phyloP scores from a whole-genome alignment of 345 rosid genomes.

The Draba incana region DNA sequence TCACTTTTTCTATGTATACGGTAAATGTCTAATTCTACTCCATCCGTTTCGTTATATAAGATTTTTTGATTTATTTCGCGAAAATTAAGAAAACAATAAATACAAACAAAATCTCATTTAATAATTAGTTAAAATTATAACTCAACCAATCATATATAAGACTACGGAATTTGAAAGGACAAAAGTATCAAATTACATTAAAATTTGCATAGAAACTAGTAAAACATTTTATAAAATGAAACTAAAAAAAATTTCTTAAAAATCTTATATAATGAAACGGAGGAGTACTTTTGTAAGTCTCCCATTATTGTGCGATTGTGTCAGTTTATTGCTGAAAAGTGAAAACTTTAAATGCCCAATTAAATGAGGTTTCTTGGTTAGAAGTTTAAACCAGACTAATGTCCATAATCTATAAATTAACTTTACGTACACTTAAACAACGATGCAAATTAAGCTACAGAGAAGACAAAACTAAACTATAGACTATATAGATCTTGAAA shows the following conservation, averaged over 20 bases:
- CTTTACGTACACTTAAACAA: conserved; percentile 42
- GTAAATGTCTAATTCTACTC: background rate
- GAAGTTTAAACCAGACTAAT: conserved; percentile 11
- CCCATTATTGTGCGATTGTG: conserved; percentile 8
- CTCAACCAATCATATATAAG: too few species aligned
- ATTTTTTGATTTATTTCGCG: too few species aligned
- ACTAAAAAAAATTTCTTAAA: too few species aligned
- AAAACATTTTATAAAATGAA: too few species aligned
- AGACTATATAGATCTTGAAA: conserved; percentile 11
- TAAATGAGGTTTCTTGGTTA: conserved; percentile 40
- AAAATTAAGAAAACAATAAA: too few species aligned
- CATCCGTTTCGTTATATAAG: too few species aligned
- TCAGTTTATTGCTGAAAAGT: conserved; percentile 23
- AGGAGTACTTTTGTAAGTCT: conserved; percentile 24
- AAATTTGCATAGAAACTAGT: too few species aligned
- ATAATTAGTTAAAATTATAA: too few species aligned
- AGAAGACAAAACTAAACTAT: background rate
- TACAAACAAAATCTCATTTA: too few species aligned
- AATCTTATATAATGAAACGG: too few species aligned
- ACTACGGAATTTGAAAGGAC: too few species aligned
- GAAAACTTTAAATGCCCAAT: conserved; percentile 31
- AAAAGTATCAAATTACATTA: too few species aligned
- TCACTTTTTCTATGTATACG: conserved; percentile 3
- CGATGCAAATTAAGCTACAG: conserved; percentile 20
- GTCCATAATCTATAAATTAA: conserved; percentile 29